Evolutionary conservation across 352 stramenopile genomes (phyloP).

Genomic region (Globisporangium parvum): DNA sequence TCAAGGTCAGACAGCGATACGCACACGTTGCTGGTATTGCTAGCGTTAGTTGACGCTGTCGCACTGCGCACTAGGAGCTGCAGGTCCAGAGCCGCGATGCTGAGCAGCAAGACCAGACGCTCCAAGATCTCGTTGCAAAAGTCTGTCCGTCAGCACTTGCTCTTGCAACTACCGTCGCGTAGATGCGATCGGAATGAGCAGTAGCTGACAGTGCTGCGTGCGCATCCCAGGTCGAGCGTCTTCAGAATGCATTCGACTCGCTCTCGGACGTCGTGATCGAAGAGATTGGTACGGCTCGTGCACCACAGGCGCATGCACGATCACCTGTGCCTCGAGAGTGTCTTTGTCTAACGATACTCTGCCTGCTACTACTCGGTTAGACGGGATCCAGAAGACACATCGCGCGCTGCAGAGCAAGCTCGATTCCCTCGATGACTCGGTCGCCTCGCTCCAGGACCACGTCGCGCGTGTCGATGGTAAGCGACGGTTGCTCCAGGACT

Average conservation of each 20-base stretch:
- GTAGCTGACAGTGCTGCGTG: neutral
- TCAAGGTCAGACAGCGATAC: slow-evolving; percentile 45
- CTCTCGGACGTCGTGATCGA: slow-evolving; percentile 52
- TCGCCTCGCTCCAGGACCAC: slow-evolving; percentile 29
- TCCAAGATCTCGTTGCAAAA: slow-evolving; percentile 36
- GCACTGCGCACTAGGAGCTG: slow-evolving; percentile 8
- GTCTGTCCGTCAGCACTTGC: too few relatives aligned
- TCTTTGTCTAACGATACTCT: neutral
- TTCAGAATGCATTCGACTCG: slow-evolving; percentile 51
- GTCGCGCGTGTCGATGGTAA: slow-evolving; percentile 31
- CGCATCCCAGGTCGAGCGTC: slow-evolving; percentile 25
- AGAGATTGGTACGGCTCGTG: slow-evolving; percentile 27
- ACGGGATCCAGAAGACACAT: slow-evolving; percentile 19
- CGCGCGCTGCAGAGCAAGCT: slow-evolving; percentile 26
- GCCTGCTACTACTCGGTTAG: slow-evolving; percentile 8
- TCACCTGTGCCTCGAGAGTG: neutral
- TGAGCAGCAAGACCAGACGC: slow-evolving; percentile 38
- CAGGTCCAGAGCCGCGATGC: slow-evolving; percentile 39
- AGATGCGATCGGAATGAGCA: neutral
- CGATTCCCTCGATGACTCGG: slow-evolving; percentile 22
- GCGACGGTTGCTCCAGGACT: slow-evolving; percentile 31
- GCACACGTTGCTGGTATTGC: too few relatives aligned
- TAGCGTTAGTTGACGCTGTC: neutral
- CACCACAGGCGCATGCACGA: neutral
- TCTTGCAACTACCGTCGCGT: too few relatives aligned